Evolutionary conservation across 306 rosid genomes (phyloP).

Genomic region (Vigna mungo): DNA sequence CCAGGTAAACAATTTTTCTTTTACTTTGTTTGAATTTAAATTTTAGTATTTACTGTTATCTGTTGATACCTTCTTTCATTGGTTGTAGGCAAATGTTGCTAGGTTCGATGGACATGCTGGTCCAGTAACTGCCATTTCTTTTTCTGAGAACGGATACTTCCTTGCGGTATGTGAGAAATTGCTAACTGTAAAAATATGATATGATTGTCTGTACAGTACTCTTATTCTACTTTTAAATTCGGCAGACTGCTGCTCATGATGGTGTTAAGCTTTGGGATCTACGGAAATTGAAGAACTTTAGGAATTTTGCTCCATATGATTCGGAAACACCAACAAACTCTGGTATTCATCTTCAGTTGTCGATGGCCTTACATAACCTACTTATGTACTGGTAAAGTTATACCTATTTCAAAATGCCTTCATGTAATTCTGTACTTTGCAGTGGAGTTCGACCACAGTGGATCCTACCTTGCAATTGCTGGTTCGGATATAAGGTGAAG

Average conservation of each 20-base stretch:
- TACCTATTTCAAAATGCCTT: conserved; percentile 1
- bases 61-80: conserved; percentile 27
- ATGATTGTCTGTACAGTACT: conserved; percentile 2
- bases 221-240: conserved; percentile 45
- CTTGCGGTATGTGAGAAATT: conserved; percentile 79
- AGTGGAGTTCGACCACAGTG: conserved; percentile 98
- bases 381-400: not conserved
- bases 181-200: not conserved
- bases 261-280: conserved; percentile 98
- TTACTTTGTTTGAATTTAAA: conserved; percentile 6
- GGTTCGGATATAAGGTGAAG: conserved; percentile 93
- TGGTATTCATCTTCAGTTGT: conserved; percentile 54
- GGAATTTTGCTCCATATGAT: conserved; percentile 84
- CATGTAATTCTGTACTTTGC: conserved; percentile 48
- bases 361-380: not conserved
- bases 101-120: conserved; percentile 92
- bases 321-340: conserved; percentile 84
- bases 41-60: not conserved
- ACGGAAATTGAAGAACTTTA: conserved; percentile 89
- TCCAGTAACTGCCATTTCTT: conserved; percentile 87
- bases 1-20: conserved; percentile 66
- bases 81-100: conserved; percentile 87
- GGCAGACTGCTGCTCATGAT: conserved; percentile 94
- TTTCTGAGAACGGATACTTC: conserved; percentile 97
- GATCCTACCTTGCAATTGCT: conserved; percentile 89